Evolutionary conservation across 805 yeast species (phyloP).

Genomic region (Saturnispora besseyi): DNA sequence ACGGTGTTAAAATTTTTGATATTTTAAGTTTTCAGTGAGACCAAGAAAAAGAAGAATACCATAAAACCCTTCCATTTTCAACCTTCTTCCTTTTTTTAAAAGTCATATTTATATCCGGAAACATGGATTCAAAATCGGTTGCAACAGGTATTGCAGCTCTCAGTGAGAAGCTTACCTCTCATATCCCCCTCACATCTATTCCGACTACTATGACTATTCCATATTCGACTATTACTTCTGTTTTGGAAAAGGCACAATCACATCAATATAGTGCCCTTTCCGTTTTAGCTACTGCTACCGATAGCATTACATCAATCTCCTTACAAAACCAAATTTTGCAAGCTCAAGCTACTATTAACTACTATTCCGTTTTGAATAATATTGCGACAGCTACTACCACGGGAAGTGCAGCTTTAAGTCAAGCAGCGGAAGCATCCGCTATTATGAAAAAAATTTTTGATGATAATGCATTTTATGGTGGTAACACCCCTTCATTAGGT

Average conservation of each 20-base stretch:
- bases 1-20: background rate
- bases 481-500: constrained; percentile 40
- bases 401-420: constrained; percentile 11
- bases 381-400: constrained; percentile 22
- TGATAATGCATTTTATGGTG: constrained; percentile 26
- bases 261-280: constrained; percentile 1
- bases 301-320: constrained; percentile 1
- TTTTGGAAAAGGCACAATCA: constrained; percentile 6
- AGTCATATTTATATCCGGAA: too few species aligned
- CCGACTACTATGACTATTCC: constrained; percentile 10
- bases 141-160: background rate
- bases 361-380: constrained; percentile 17
- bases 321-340: constrained; percentile 10
- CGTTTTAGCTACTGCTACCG: constrained; percentile 4
- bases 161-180: background rate
- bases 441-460: constrained; percentile 13
- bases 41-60: background rate
- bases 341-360: constrained; percentile 18
- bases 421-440: constrained; percentile 21
- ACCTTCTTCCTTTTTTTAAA: too few species aligned
- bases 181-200: background rate
- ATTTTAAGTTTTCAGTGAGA: background rate
- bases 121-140: too few species aligned
- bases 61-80: too few species aligned
- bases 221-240: constrained; percentile 13